Evolutionary conservation across 352 stramenopile species (phyloP), one percentile per base, ranked within the genome.

Genomic region (Hyaloperonospora arabidopsidis): DNA sequence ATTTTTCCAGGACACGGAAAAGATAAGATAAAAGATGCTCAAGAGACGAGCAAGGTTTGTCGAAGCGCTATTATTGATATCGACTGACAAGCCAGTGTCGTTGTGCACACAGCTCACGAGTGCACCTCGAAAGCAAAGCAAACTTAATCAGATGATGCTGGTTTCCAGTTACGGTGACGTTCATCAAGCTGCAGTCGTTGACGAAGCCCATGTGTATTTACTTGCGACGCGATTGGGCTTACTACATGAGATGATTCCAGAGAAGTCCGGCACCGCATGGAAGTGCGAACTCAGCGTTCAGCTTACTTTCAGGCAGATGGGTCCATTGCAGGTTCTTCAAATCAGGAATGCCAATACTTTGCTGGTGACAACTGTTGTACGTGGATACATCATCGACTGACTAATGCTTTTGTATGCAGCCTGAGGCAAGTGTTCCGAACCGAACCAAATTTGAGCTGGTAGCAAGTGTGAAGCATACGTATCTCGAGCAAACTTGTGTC

Each of bases 311-410:
- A 72, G 72, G 25, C 75, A 80, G 36, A 71, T 77, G 52, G 82
- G 82, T 1, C n/a, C n/a, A 65, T 89, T 7, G 74, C 69, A 19
- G n/a, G 60, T 90, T 32, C 49, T 93, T 23, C 82, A 93, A 55
- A 70, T 75, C 25, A 78, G 76, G 1, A 70, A 84, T 28, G 53
- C 53, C 3, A 57, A 54, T 7, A 80, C 63, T 86, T 92, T 44
- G 84, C 81, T 0, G 66, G 65, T 4, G 84, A 81, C 22, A 88
- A 86, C n/a, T n/a, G n/a, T n/a, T 39, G 70, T 94, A 18, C 79
- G 81, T 25, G 52, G 71, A 19, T 94, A 89, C 49, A 67, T 85
- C 19, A 95, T 91, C 66, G 91, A 95, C 63, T 90, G 77, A 2
- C 94, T 94, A 58, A 93, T 80, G 14, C 89, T 89, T 48, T 82